phyloP scores from a whole-genome alignment of 2,329 filamentous ascomycete species.

The Cladophialophora immunda region DNA sequence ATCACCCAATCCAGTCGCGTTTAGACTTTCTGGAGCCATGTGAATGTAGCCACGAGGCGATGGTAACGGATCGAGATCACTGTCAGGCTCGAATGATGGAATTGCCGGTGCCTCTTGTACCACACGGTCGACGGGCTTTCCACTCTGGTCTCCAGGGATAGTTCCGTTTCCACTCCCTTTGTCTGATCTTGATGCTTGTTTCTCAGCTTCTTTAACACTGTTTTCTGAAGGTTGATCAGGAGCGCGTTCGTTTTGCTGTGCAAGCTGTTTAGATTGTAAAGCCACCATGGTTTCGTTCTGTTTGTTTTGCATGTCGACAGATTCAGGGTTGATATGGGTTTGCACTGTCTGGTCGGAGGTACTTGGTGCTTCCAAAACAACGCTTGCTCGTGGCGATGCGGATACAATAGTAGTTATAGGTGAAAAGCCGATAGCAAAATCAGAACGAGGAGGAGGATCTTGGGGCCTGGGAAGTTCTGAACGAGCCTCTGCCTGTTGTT shows the following conservation, averaged over 20 bases:
- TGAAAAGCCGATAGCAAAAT: conserved; percentile 34
- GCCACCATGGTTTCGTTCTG: not conserved
- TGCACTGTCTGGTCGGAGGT: not conserved
- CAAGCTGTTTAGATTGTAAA: not conserved
- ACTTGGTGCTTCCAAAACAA: conserved; percentile 21
- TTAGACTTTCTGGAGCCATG: conserved; percentile 15
- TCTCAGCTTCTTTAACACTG: not conserved
- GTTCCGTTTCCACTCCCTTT: not conserved
- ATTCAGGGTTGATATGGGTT: not conserved
- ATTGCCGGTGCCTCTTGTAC: not conserved
- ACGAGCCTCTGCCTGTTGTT: conserved; percentile 8
- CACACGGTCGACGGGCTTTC: not conserved
- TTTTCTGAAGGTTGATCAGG: not conserved
- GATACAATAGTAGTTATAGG: conserved; percentile 36
- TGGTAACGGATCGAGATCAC: not conserved
- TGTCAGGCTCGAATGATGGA: not conserved
- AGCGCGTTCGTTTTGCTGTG: not conserved
- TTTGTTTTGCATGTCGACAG: not conserved
- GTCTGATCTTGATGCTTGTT: not conserved
- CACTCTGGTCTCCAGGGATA: not conserved
- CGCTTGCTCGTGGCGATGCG: conserved; percentile 31
- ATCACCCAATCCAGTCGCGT: conserved; percentile 23
- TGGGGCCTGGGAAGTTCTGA: conserved; percentile 17
- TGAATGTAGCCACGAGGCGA: conserved; percentile 22
- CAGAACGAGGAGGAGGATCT: conserved; percentile 1